phyloP scores from a whole-genome alignment of 176 grass and related monocot species.

The Secale cereale region DNA sequence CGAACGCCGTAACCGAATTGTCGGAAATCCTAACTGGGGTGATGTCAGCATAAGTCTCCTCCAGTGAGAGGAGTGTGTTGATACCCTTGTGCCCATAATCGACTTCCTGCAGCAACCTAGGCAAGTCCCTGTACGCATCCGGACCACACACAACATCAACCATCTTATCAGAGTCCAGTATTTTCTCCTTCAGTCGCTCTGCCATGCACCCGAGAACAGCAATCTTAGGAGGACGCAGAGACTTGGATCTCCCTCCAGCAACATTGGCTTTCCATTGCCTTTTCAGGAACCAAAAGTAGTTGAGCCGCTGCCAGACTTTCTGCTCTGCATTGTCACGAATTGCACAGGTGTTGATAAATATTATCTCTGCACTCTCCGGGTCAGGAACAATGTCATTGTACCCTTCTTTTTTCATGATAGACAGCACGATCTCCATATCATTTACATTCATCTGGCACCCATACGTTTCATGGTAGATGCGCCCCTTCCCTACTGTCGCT shows the following conservation, averaged over 20 bases:
- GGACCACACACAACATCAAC: slow-evolving; percentile 99
- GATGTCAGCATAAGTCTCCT: slow-evolving; percentile 99
- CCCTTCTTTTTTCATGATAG: slow-evolving; percentile 86
- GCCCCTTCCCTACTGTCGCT: slow-evolving; percentile 48
- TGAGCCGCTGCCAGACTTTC: slow-evolving; percentile 98
- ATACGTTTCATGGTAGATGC: slow-evolving; percentile 98
- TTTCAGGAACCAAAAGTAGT: slow-evolving; percentile 99
- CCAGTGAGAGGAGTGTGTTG: slow-evolving; percentile 89
- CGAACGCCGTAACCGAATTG: slow-evolving; percentile 86
- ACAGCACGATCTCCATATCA: slow-evolving; percentile 97
- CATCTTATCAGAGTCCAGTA: slow-evolving; percentile 97
- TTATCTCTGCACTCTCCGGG: slow-evolving; percentile 91
- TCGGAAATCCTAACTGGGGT: slow-evolving; percentile 88
- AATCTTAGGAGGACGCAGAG: slow-evolving; percentile 80
- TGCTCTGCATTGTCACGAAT: slow-evolving; percentile 98
- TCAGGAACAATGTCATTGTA: slow-evolving; percentile 72
- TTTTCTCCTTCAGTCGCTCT: slow-evolving; percentile 93
- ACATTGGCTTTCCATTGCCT: slow-evolving; percentile 95
- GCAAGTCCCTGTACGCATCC: slow-evolving; percentile 93
- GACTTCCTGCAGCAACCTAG: slow-evolving; percentile 82
- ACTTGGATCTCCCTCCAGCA: slow-evolving; percentile 70
- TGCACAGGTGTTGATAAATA: slow-evolving; percentile 97
- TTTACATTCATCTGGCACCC: slow-evolving; percentile 99
- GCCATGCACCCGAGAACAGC: slow-evolving; percentile 97
- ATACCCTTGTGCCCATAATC: slow-evolving; percentile 97